Percentiles rank a stretch among this genome's conserved stretches.
Conservation (phyloP, 148 eudicot genomes). For the Arbutus unedo region DNA sequence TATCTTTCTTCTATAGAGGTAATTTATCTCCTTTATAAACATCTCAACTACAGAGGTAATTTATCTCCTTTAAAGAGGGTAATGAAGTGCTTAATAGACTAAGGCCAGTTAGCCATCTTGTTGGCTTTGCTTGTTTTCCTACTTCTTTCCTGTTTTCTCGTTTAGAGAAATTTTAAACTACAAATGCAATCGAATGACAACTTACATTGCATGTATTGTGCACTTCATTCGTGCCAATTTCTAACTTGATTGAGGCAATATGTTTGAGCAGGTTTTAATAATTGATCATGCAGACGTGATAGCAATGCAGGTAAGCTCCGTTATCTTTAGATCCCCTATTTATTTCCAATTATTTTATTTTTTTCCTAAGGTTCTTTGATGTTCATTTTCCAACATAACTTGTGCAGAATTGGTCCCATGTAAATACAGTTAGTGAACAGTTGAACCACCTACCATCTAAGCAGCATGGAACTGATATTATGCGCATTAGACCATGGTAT, state of each 20-base stretch:
- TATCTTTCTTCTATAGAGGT: conserved; percentile 98
- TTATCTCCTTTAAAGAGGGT: neutral
- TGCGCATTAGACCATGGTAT: conserved; percentile 91
- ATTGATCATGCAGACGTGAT: conserved; percentile 95
- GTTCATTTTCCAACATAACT: conserved; percentile 5
- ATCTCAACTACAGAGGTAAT: neutral
- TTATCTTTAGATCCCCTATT: neutral
- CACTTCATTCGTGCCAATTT: neutral
- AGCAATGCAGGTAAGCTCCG: conserved; percentile 75
- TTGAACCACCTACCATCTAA: conserved; percentile 66
- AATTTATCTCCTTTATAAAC: conserved; percentile 1
- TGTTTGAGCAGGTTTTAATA: conserved; percentile 59
- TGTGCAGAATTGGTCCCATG: conserved; percentile 87
- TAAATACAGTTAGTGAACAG: conserved; percentile 61
- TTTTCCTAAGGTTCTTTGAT: neutral
- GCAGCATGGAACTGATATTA: conserved; percentile 80
- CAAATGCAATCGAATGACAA: neutral
- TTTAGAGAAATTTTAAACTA: neutral
- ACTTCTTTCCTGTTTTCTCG: neutral
- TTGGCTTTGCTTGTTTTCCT: neutral
- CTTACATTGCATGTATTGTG: neutral
- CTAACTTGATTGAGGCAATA: conserved; percentile 8
- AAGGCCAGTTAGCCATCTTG: neutral
- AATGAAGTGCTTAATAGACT: neutral
- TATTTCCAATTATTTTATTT: neutral